These are phyloP conservation scores for Coccomyxa subellipsoidea DNA, from an alignment of 163 green algal species.

Conservation along the genomic window DNA sequence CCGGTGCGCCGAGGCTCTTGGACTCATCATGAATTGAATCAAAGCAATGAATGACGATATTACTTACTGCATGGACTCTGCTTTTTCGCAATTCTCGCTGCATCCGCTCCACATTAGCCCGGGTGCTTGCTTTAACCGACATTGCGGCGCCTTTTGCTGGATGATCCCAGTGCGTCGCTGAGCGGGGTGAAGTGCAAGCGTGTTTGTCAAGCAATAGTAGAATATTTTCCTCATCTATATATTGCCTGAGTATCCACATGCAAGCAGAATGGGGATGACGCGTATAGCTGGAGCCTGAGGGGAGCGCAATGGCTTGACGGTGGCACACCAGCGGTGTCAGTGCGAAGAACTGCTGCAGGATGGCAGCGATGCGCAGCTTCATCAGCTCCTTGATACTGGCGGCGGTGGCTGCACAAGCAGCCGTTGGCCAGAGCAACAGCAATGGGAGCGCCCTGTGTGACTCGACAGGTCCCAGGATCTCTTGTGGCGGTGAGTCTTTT, in stretches of 20 bases:
- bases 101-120: neutral
- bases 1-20: neutral
- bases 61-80: neutral
- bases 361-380: neutral
- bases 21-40: neutral
- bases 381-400: neutral
- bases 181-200: too few species aligned
- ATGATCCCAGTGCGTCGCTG: neutral
- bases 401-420: neutral
- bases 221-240: too few species aligned
- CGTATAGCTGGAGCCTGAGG: neutral
- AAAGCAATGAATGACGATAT: neutral
- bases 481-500: neutral
- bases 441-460: neutral
- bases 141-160: neutral
- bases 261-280: neutral
- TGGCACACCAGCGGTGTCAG: neutral
- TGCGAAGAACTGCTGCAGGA: neutral
- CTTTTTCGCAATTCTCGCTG: neutral
- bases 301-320: neutral
- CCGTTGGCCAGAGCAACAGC: neutral
- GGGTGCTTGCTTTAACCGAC: neutral
- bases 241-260: too few species aligned
- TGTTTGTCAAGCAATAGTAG: too few species aligned
- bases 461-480: neutral